phyloP scores from a whole-genome alignment of 371 early-diverging fungal species.

The Mortierella sp. region DNA sequence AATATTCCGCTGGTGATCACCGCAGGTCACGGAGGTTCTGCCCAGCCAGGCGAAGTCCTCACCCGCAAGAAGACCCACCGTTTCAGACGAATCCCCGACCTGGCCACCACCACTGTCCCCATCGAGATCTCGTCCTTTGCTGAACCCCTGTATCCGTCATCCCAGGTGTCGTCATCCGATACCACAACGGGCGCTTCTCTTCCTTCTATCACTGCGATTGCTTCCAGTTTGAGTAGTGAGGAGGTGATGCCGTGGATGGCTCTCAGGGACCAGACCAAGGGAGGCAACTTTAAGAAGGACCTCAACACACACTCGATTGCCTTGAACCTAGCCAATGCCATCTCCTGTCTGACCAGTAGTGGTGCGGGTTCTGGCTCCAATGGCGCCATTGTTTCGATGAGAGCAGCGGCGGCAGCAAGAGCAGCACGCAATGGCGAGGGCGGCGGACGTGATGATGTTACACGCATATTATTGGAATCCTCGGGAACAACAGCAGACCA shows the following conservation, averaged over 20 bases:
- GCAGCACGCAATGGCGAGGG: neutral
- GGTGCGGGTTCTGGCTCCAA: neutral
- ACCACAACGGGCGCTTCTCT: neutral
- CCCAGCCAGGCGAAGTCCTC: conserved; percentile 20
- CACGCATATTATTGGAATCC: neutral
- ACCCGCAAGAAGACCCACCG: conserved; percentile 29
- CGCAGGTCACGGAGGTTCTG: conserved; percentile 40
- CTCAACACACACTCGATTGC: conserved; percentile 44
- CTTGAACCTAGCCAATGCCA: conserved; percentile 40
- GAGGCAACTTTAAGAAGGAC: conserved; percentile 43
- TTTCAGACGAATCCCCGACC: conserved; percentile 25
- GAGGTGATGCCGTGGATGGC: conserved; percentile 37
- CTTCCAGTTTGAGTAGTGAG: neutral
- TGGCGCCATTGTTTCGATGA: neutral
- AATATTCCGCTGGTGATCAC: conserved; percentile 47
- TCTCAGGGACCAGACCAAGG: conserved; percentile 24
- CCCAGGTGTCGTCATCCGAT: neutral
- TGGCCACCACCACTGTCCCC: neutral
- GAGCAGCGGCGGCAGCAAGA: neutral
- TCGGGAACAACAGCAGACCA: neutral
- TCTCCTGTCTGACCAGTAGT: conserved; percentile 23
- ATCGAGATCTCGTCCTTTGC: conserved; percentile 21
- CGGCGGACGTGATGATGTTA: neutral
- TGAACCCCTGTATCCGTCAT: neutral
- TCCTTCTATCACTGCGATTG: no score